Evolutionary conservation across 768 basidiomycete species (phyloP), one percentile per base, ranked within the genome.

Genomic region (Leccinum uliginosum): DNA sequence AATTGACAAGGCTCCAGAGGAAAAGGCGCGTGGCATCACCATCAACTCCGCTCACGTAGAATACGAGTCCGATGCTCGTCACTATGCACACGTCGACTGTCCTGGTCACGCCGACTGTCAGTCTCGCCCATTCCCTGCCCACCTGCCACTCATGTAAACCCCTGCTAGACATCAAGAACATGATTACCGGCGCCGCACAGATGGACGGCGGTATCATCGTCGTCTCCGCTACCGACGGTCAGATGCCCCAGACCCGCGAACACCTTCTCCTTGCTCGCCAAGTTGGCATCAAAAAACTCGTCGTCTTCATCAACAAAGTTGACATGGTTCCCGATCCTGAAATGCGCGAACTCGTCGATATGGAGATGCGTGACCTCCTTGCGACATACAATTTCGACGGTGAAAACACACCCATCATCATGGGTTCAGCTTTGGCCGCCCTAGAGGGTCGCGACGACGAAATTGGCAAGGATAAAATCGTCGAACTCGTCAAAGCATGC

Each of bases 261-360:
- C 97, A 99, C 76, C 76, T 99, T 59, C 87, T 99, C 53, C 85
- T 99, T 49, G 96, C 96, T 65, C 91, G 93, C 68, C 97, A 99
- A 77, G 95, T 98, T 62, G 97, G 97, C 62, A 89, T 99, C 70
- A 93, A 95, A 77, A 90, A 87, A 73, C 84, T 99, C 35, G 93
- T 98, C 57, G 97, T 99, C 62, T 99, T 97, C 80, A 94, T 99
- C 75, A 99, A 99, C 89, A 99, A 99, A 77, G 87, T 99, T 59
- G 97, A 99, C 76, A 84, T 88, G 78, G 90, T 98, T 57, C 84
- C 88, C 59, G 97, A 99, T 81, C 85, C 88, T 6, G 97, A 99
- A 80, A 98, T 99, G 94, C 78, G 98, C 55, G 93, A 97, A 78
- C 88, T 99, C 58, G 97, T 99, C 59, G 97, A 99, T 65, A 98